Conservation (phyloP, 257 asterid genomes). For the Prunella vulgaris region DNA sequence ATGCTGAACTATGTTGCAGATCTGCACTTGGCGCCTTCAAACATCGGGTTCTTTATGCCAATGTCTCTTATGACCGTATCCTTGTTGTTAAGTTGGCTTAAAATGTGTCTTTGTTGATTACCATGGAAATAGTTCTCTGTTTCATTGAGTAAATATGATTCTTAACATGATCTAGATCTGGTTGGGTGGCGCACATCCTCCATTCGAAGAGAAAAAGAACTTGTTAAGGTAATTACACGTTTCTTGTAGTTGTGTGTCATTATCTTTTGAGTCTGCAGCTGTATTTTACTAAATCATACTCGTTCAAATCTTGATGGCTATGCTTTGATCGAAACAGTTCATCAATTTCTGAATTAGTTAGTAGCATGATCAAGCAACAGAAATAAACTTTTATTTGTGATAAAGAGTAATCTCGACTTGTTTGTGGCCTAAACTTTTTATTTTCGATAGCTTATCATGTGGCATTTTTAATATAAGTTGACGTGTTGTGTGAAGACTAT, state of each 20-base stretch:
- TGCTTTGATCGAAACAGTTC: not conserved
- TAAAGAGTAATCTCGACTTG: too few relatives aligned
- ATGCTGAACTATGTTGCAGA: conserved; percentile 43
- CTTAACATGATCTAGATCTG: conserved; percentile 68
- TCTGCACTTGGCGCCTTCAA: conserved; percentile 81
- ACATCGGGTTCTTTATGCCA: conserved; percentile 79
- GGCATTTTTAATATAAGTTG: too few relatives aligned
- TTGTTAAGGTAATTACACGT: conserved; percentile 50
- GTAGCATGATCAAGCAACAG: not conserved
- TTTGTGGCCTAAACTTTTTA: too few relatives aligned
- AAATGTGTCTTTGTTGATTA: not conserved
- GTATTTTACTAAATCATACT: not conserved
- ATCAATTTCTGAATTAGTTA: not conserved
- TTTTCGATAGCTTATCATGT: too few relatives aligned
- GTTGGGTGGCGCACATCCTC: conserved; percentile 99
- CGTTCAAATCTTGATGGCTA: not conserved
- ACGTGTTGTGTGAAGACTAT: too few relatives aligned
- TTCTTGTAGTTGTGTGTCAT: not conserved
- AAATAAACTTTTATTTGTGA: too few relatives aligned
- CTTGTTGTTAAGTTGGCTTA: conserved; percentile 19
- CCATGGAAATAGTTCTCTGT: conserved; percentile 16
- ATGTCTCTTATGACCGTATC: conserved; percentile 80
- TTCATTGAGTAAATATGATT: conserved; percentile 19
- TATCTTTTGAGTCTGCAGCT: not conserved
- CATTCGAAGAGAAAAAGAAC: conserved; percentile 79